A percentile compares a stretch with the other conserved stretches of the same genome.
These are phyloP conservation scores for Vigna angularis DNA, from an alignment of 306 rosid species.

Conservation along the genomic window DNA sequence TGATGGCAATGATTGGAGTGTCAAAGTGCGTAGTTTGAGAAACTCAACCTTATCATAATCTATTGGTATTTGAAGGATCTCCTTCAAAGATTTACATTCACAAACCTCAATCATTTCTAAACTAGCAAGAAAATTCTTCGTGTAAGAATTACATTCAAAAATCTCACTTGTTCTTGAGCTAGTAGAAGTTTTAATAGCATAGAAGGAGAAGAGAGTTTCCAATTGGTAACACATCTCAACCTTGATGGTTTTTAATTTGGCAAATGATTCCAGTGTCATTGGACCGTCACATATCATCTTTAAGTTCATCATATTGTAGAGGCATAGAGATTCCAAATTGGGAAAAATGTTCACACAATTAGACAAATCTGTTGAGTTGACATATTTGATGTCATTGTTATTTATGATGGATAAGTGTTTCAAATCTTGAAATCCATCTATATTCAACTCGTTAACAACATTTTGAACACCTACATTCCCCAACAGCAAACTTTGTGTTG, in stretches of 20 bases:
- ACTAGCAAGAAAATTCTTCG: neutral
- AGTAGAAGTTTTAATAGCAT: constrained; percentile 14
- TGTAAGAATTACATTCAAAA: neutral
- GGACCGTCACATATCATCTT: constrained; percentile 20
- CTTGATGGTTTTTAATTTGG: constrained; percentile 44
- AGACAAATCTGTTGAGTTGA: constrained; percentile 23
- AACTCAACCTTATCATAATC: neutral
- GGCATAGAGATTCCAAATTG: constrained; percentile 38
- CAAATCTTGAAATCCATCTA: constrained; percentile 35
- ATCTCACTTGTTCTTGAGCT: constrained; percentile 42
- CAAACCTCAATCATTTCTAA: neutral
- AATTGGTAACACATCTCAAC: constrained; percentile 29
- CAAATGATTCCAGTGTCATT: constrained; percentile 15
- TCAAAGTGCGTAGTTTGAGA: too few species aligned
- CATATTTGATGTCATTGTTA: neutral
- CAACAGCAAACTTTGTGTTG: constrained; percentile 43
- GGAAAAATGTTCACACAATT: constrained; percentile 33
- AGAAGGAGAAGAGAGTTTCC: constrained; percentile 44
- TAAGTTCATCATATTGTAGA: constrained; percentile 23
- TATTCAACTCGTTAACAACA: constrained; percentile 7
- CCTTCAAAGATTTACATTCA: constrained; percentile 29
- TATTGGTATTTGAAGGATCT: constrained; percentile 6
- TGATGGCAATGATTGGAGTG: too few species aligned
- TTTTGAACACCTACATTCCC: constrained; percentile 32
- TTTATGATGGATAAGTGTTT: constrained; percentile 39